Conservation (phyloP, 129 eudicot genomes). For the Chrysanthemum seticuspe region DNA sequence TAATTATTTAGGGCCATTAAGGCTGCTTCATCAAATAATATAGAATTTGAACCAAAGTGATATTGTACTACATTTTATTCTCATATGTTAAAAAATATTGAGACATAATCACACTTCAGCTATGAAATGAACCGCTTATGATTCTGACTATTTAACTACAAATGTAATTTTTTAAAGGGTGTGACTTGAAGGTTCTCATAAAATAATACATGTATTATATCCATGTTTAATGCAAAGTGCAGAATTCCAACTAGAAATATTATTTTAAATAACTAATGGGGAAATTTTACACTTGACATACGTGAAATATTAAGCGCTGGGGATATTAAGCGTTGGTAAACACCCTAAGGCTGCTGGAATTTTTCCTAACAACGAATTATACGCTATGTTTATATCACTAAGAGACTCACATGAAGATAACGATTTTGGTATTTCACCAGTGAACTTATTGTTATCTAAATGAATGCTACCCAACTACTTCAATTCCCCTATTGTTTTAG, state of each 20-base stretch:
- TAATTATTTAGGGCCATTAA: background rate
- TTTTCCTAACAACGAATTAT: constrained; percentile 55
- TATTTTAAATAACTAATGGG: background rate
- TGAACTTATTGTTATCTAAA: constrained; percentile 55
- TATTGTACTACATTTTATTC: background rate
- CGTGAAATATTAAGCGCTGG: no score
- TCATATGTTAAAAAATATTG: constrained; percentile 4
- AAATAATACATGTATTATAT: background rate
- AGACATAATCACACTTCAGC: background rate
- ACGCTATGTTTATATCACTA: constrained; percentile 60
- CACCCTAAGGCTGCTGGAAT: no score
- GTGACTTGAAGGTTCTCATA: background rate
- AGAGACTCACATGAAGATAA: constrained; percentile 60
- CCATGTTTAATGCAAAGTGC: constrained; percentile 6
- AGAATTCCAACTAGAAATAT: constrained; percentile 2
- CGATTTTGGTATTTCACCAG: constrained; percentile 65
- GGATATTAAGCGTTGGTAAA: no score
- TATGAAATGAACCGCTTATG: background rate
- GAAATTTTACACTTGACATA: background rate
- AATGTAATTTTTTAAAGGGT: background rate
- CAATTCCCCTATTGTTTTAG: constrained; percentile 52
- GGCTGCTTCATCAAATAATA: constrained; percentile 3
- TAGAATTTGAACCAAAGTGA: background rate
- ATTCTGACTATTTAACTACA: background rate
- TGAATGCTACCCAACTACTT: constrained; percentile 48